These are phyloP conservation scores for Hypoxylon sp. DNA, from an alignment of 2,329 filamentous ascomycete species.

Conservation along the genomic window DNA sequence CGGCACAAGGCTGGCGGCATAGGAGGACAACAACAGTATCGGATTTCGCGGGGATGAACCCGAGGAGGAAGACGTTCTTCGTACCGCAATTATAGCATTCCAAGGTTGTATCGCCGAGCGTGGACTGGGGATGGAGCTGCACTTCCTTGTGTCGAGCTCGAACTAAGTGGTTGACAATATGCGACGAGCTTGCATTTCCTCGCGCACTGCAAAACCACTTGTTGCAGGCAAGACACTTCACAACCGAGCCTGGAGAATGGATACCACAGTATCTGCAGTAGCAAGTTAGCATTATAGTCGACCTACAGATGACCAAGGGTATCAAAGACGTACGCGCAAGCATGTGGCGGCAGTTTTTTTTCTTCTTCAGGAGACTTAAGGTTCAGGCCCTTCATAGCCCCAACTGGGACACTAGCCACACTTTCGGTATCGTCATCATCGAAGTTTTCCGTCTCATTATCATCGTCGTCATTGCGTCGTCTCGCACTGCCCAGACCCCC, in stretches of 20 bases:
- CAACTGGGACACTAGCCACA: conserved; percentile 83
- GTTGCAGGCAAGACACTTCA: conserved; percentile 94
- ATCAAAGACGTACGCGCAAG: conserved; percentile 82
- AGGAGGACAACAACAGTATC: conserved; percentile 97
- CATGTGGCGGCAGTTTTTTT: conserved; percentile 91
- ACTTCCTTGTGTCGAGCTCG: conserved; percentile 99
- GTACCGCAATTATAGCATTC: conserved; percentile 99
- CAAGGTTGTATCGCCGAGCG: conserved; percentile 93
- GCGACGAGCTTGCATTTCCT: conserved; percentile 94
- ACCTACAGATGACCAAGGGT: conserved; percentile 17
- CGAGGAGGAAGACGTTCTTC: conserved; percentile 98
- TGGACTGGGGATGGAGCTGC: conserved; percentile 91
- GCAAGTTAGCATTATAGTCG: conserved; percentile 45
- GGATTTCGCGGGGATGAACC: conserved; percentile 98
- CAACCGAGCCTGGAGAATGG: conserved; percentile 93
- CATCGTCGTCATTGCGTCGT: conserved; percentile 86
- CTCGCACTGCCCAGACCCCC: conserved; percentile 61
- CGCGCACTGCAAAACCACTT: conserved; percentile 99
- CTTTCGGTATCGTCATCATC: conserved; percentile 85
- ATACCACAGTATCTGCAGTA: conserved; percentile 88
- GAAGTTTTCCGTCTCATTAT: conserved; percentile 85
- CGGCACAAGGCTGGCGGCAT: conserved; percentile 95
- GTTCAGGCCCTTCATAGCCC: conserved; percentile 76
- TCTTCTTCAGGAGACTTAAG: conserved; percentile 76
- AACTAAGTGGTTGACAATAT: conserved; percentile 98